Percentiles rank a stretch among this genome's conserved stretches.
phyloP scores from a whole-genome alignment of 1,139 yeast genomes.

The Blastobotrys elegans region DNA sequence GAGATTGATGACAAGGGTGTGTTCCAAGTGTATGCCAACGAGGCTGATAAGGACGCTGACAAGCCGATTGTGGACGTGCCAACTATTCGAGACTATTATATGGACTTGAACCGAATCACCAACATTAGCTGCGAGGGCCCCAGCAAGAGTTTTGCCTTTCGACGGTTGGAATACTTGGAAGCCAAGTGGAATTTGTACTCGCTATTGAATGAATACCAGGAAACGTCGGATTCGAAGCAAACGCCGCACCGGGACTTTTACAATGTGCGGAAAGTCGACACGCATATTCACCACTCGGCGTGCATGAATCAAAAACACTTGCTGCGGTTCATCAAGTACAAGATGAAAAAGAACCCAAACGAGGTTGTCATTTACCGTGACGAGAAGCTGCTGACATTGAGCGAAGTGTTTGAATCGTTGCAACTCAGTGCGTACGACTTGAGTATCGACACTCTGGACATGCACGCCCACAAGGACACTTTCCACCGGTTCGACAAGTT shows the following conservation, averaged over 20 bases:
- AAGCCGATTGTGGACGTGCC: conserved; percentile 60
- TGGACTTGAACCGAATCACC: conserved; percentile 69
- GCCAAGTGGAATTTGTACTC: conserved; percentile 94
- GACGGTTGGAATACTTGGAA: conserved; percentile 87
- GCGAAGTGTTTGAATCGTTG: conserved; percentile 84
- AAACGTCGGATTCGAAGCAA: conserved; percentile 73
- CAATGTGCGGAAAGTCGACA: conserved; percentile 96
- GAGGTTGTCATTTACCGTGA: conserved; percentile 93
- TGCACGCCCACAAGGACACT: conserved; percentile 98
- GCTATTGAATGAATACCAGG: conserved; percentile 86
- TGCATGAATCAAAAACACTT: conserved; percentile 98
- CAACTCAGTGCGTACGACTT: conserved; percentile 90
- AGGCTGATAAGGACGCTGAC: conserved; percentile 28
- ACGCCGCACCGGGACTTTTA: conserved; percentile 97
- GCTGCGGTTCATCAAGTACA: conserved; percentile 88
- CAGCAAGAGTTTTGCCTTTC: conserved; percentile 92
- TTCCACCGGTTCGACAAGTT: conserved; percentile 98
- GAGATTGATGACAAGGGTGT: conserved; percentile 59
- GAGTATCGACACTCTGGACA: conserved; percentile 92
- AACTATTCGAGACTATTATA: conserved; percentile 71
- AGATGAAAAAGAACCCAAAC: conserved; percentile 71
- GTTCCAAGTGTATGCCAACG: conserved; percentile 52
- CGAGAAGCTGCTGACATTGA: conserved; percentile 79
- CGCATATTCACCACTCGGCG: conserved; percentile 98
- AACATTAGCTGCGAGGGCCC: conserved; percentile 89